Base-by-base conservation (phyloP, 768 basidiomycete species). In the Chiua virens region DNA sequence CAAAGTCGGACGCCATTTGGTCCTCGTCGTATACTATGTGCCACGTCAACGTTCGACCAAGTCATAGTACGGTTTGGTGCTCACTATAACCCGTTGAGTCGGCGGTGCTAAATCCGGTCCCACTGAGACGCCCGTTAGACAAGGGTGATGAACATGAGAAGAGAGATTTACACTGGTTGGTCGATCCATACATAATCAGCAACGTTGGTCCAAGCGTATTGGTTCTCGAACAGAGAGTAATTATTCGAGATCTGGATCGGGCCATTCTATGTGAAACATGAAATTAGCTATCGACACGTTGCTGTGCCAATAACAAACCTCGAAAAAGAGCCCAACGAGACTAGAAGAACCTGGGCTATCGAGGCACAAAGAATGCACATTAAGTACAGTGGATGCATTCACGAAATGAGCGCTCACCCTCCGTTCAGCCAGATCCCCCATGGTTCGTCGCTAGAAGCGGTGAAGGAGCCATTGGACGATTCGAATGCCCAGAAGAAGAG, bases 391-490 rank as follows among this genome's bases (percentile, higher is more conserved):
- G 27, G 8, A 27, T 17, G 18, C 20, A 34, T 11, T 17, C 13
- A 49, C 27, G 5, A 15, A 42, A 15, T 6, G 34, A 34, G 34
- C 7, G 34, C 79, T 42, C 57, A 83, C 82, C 85, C 86, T 69
- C 86, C 87, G 53, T 87, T 86, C 22, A 88, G 64, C 85, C 85
- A 89, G 37, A 89, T 82, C 4, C 79, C 78, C 87, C 87, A 87
- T 2, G 87, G 86, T 18, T 82, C 72, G 14, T 67, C 53, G n/a
- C 63, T 61, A 23, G 40, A 5, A 49, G 61, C 67, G 10, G 80
- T 86, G 44, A 88, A 68, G 3, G 86, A 86, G 6, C 81, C 83
- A 17, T 71, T 58, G 1, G 68, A 65, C 28, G 79, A 79, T 58
- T 87, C 85, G 53, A 83, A 81, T 15, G 76, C 84, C 70, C 78